Percentiles rank a stretch among this genome's conserved stretches.
Conservation (phyloP, 495 filamentous ascomycete genomes). For the Trichoderma asperelloides region DNA sequence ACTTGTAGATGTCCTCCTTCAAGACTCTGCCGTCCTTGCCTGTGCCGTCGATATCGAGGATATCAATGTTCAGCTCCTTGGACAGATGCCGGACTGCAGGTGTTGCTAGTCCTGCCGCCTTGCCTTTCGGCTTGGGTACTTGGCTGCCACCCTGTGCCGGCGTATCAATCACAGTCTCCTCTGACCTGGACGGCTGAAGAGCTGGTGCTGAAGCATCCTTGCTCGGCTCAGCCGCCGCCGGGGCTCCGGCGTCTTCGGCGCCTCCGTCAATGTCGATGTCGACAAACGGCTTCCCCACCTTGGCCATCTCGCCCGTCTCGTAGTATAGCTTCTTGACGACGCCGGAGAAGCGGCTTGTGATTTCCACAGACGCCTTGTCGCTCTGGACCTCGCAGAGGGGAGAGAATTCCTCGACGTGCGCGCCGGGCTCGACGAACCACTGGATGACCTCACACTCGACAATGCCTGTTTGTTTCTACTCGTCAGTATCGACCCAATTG, state of each 20-base stretch:
- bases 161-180: neutral
- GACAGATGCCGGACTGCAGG: constrained; percentile 86
- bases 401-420: constrained; percentile 95
- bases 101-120: constrained; percentile 67
- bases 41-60: constrained; percentile 69
- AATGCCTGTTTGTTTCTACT: constrained; percentile 49
- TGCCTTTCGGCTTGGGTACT: constrained; percentile 27
- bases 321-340: constrained; percentile 96
- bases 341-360: constrained; percentile 88
- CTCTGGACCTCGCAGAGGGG: constrained; percentile 96
- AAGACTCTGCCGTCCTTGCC: constrained; percentile 86
- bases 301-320: constrained; percentile 90
- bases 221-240: constrained; percentile 26
- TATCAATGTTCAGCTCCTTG: constrained; percentile 66
- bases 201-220: neutral
- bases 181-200: neutral
- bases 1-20: constrained; percentile 88
- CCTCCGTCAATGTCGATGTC: constrained; percentile 64
- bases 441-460: constrained; percentile 98
- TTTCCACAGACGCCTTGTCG: constrained; percentile 98
- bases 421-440: constrained; percentile 97
- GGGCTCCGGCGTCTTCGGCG: constrained; percentile 35
- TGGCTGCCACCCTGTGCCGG: constrained; percentile 10
- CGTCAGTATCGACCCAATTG: neutral
- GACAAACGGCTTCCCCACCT: constrained; percentile 78